Base-by-base conservation (phyloP, 2,329 filamentous ascomycete genomes). In the Paecilomyces formosus region DNA sequence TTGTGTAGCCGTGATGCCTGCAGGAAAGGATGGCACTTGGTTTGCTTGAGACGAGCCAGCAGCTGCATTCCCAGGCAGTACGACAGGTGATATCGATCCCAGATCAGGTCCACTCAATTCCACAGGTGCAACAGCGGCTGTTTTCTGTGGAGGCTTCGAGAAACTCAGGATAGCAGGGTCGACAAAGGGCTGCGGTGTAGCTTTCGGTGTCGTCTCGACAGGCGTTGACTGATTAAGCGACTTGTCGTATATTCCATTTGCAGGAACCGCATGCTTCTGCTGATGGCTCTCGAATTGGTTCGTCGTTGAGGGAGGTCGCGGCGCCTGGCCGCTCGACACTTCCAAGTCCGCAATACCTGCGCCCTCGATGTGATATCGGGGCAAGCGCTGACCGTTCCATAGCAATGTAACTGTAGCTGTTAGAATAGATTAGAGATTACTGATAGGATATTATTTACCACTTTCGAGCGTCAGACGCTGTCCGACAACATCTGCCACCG, bases 151-250 rank as follows among this genome's bases (percentile, higher is more conserved):
- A 11, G 70, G 68, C 60, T 71, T 74, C 9, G 77, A 73, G 70
- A 90, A 83, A 69, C 89, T 92, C 53, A 95, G 71, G 57, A 95
- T 95, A 3, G 90, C 90, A 11, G 90, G 90, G 66, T 95, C 90
- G n/a, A 87, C 81, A 67, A 94, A 91, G 0, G 79, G 66, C 30
- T 78, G 69, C 33, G 66, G 68, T n/a, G 65, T 60, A 31, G 67
- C 76, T 65, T 62, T 76, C 71, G 56, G 65, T 60, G 52, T 24
- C 30, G 63, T 56, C 35, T 60, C 55, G 13, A 58, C 60, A 53
- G 55, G 56, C 31, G 57, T 8, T 21, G 58, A 57, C 55, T 64
- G 58, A 45, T 58, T 58, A 56, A 60, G 58, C 58, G 68, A 61
- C 13, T 57, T 55, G 21, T 62, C 22, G 56, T 64, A 58, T 22